These are phyloP conservation scores for Amanita fuliginea DNA, from an alignment of 768 basidiomycete species.

Conservation along the genomic window DNA sequence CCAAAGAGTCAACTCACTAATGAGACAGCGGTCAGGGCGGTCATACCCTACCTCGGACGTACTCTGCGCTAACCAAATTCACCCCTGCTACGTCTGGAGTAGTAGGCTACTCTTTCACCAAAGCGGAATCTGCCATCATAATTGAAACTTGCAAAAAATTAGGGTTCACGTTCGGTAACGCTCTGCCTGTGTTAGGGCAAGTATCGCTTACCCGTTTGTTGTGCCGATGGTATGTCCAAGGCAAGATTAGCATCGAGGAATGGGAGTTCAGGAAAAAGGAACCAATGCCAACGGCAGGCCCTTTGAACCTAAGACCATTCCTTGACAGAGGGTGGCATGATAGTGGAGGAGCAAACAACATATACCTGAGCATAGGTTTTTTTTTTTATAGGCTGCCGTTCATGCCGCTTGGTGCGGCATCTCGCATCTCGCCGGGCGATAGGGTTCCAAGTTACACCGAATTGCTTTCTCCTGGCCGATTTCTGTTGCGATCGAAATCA, in stretches of 20 bases:
- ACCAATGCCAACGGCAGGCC: constrained; percentile 28
- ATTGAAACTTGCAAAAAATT: constrained; percentile 21
- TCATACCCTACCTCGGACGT: constrained; percentile 30
- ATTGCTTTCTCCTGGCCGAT: constrained; percentile 27
- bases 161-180: constrained; percentile 31
- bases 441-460: constrained; percentile 22
- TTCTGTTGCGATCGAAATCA: constrained; percentile 23
- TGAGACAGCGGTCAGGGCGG: constrained; percentile 25
- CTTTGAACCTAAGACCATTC: constrained; percentile 31
- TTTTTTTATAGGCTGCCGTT: constrained; percentile 28
- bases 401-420: constrained; percentile 24
- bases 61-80: constrained; percentile 16
- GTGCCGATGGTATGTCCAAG: constrained; percentile 26
- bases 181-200: constrained; percentile 30
- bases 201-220: constrained; percentile 33
- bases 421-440: constrained; percentile 15
- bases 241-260: constrained; percentile 30
- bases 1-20: neutral
- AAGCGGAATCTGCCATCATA: constrained; percentile 15
- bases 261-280: constrained; percentile 30
- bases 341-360: constrained; percentile 25
- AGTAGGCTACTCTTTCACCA: constrained; percentile 12
- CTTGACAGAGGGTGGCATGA: constrained; percentile 30
- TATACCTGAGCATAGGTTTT: constrained; percentile 22
- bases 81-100: constrained; percentile 18